Evolutionary conservation across 345 rosid genomes (phyloP).

Genomic region (Melaleuca quinquenervia): DNA sequence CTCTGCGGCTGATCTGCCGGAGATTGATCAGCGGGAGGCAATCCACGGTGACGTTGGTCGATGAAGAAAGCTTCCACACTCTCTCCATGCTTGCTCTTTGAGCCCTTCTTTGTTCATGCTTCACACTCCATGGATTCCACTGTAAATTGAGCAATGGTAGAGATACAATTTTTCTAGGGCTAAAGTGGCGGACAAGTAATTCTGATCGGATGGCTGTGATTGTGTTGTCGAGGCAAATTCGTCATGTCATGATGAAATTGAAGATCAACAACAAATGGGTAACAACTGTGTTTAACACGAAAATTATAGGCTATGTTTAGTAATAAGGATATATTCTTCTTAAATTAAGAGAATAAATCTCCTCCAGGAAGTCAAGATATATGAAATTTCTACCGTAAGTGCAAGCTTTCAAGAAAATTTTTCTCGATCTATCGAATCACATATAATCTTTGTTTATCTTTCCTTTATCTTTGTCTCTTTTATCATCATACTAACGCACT

Average conservation of each 20-base stretch:
- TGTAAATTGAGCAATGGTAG: neutral
- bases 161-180: neutral
- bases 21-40: neutral
- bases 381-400: neutral
- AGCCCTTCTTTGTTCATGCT: neutral
- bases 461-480: neutral
- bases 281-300: too few relatives aligned
- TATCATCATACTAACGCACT: neutral
- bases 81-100: slow-evolving; percentile 16
- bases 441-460: neutral
- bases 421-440: too few relatives aligned
- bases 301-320: neutral
- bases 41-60: neutral
- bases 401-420: neutral
- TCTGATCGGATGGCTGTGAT: neutral
- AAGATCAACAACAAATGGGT: neutral
- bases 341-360: too few relatives aligned
- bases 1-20: slow-evolving; percentile 5
- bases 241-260: neutral
- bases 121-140: neutral
- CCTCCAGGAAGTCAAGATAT: neutral
- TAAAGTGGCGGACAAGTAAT: neutral
- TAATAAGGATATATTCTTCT: too few relatives aligned
- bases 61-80: slow-evolving; percentile 9
- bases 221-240: too few relatives aligned